Percentiles rank a stretch among this genome's conserved stretches.
Conservation (phyloP, 805 yeast species). For the Yarrowia osloensis region DNA sequence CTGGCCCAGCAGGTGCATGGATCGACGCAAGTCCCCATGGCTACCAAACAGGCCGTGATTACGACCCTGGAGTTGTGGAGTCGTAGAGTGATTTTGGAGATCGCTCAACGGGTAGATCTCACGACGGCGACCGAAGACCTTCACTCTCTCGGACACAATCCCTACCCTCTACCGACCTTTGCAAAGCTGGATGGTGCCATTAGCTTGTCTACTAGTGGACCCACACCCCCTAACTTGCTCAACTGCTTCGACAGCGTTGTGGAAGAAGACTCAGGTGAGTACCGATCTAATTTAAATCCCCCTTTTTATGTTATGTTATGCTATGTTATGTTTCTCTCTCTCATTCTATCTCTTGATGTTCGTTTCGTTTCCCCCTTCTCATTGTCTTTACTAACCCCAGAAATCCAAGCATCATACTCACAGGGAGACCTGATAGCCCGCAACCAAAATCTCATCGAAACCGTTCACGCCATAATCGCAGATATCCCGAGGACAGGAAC, state of each 20-base stretch:
- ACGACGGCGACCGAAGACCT: not conserved
- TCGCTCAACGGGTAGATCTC: not conserved
- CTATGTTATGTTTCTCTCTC: not conserved
- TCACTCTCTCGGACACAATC: slow-evolving; percentile 5
- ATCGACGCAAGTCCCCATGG: not conserved
- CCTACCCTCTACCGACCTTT: not conserved
- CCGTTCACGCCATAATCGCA: not conserved
- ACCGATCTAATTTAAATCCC: not conserved
- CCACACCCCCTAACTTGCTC: not conserved
- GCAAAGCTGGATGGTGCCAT: not conserved
- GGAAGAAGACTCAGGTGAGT: slow-evolving; percentile 13
- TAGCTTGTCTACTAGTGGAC: not conserved
- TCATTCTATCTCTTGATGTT: not conserved
- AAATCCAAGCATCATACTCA: not conserved
- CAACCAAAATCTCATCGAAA: not conserved
- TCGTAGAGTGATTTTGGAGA: slow-evolving; percentile 16
- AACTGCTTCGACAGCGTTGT: slow-evolving; percentile 4
- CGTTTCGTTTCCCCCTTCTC: not conserved
- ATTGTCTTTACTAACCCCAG: not conserved
- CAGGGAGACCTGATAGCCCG: not conserved
- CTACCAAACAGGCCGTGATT: not conserved
- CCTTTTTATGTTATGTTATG: not conserved
- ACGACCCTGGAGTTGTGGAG: slow-evolving; percentile 26
- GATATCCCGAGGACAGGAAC: not conserved
- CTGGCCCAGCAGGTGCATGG: slow-evolving; percentile 12